phyloP scores from a whole-genome alignment of 108 stramenopile genomes.

The Phaeodactylum tricornutum region DNA sequence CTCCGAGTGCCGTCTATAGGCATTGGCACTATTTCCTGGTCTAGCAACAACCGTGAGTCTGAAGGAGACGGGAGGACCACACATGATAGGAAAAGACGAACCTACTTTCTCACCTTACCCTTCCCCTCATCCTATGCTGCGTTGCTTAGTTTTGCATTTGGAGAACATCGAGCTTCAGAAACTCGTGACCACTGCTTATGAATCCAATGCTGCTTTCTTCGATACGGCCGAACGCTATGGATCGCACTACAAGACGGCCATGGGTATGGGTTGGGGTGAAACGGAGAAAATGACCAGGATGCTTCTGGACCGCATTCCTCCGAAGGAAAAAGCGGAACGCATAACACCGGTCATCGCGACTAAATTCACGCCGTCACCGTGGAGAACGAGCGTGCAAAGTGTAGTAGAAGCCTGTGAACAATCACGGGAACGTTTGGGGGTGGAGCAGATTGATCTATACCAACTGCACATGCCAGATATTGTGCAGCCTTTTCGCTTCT shows the following conservation, averaged over 20 bases:
- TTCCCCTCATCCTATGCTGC: slow-evolving; percentile 1
- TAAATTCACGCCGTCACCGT: slow-evolving; percentile 60
- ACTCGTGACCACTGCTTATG: slow-evolving; percentile 19
- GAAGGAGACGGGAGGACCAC: background rate
- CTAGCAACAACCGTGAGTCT: slow-evolving; percentile 22
- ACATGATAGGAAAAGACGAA: background rate
- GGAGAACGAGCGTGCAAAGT: slow-evolving; percentile 37
- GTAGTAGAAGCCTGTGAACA: slow-evolving; percentile 54
- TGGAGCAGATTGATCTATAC: slow-evolving; percentile 55
- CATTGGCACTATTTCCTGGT: slow-evolving; percentile 53
- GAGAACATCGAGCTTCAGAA: slow-evolving; percentile 32
- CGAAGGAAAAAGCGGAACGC: background rate
- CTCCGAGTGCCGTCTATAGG: slow-evolving; percentile 41
- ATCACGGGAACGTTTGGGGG: slow-evolving; percentile 46
- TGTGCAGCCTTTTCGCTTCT: slow-evolving; percentile 36
- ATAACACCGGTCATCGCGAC: slow-evolving; percentile 34
- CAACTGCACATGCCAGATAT: slow-evolving; percentile 72
- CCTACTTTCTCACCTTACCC: background rate
- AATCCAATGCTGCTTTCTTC: slow-evolving; percentile 35
- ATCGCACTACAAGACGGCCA: slow-evolving; percentile 37
- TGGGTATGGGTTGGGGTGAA: slow-evolving; percentile 46
- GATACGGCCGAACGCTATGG: slow-evolving; percentile 67
- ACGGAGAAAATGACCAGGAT: slow-evolving; percentile 33
- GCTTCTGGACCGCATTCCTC: slow-evolving; percentile 1
- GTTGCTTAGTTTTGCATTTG: slow-evolving; percentile 6